Conservation (phyloP, 805 yeast genomes). For the Candida loeiensis region DNA sequence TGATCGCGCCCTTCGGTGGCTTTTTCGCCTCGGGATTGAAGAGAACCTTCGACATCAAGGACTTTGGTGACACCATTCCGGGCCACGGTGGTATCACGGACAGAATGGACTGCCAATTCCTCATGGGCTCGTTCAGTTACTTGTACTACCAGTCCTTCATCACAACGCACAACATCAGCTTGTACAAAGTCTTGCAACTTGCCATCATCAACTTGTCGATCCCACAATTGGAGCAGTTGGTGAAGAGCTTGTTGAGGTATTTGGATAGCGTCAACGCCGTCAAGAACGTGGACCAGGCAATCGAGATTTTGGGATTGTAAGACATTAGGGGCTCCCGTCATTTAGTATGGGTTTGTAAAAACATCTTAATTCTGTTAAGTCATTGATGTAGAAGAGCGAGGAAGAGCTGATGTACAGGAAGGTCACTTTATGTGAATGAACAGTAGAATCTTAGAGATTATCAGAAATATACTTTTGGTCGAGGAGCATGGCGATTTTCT, state of each 20-base stretch:
- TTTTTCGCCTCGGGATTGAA: slow-evolving; percentile 97
- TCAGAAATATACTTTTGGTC: too few species aligned
- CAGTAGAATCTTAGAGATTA: too few species aligned
- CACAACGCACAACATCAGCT: slow-evolving; percentile 64
- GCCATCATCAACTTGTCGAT: slow-evolving; percentile 67
- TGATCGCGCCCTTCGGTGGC: slow-evolving; percentile 98
- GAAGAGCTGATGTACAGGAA: too few species aligned
- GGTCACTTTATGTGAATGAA: background rate
- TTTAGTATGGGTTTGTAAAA: slow-evolving; percentile 2
- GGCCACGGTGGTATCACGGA: slow-evolving; percentile 99
- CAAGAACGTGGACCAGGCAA: slow-evolving; percentile 1
- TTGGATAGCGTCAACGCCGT: slow-evolving; percentile 28
- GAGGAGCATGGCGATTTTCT: too few species aligned
- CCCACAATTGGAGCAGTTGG: slow-evolving; percentile 61
- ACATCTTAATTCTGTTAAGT: background rate
- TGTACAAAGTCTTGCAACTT: slow-evolving; percentile 71
- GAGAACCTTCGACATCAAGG: slow-evolving; percentile 93
- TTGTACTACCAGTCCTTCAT: slow-evolving; percentile 91
- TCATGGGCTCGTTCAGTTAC: slow-evolving; percentile 95
- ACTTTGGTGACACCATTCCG: slow-evolving; percentile 97
- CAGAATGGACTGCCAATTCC: slow-evolving; percentile 94
- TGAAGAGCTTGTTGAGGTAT: slow-evolving; percentile 56
- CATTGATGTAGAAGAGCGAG: background rate
- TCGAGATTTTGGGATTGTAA: slow-evolving; percentile 2
- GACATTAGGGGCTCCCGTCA: too few species aligned